These are phyloP conservation scores for Sphaerulina vaccinii DNA, from an alignment of 2,329 filamentous ascomycete species.

Conservation along the genomic window DNA sequence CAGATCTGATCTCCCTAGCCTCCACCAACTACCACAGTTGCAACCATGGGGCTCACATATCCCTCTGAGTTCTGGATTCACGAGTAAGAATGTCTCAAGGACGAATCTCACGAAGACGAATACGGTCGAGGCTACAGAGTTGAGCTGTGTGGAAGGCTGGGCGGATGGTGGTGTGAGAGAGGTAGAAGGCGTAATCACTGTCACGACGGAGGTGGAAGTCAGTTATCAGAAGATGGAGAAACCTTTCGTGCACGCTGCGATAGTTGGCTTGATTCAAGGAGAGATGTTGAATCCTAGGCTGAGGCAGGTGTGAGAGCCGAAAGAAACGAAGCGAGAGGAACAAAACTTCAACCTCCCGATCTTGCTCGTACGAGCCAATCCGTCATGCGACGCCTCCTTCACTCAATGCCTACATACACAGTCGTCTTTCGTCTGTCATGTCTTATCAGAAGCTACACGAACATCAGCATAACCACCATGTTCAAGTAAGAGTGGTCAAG, in stretches of 20 bases:
- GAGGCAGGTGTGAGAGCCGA: slow-evolving; percentile 2
- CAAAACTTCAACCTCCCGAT: too few relatives aligned
- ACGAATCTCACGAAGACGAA: slow-evolving; percentile 7
- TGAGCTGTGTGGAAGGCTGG: neutral
- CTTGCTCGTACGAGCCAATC: too few relatives aligned
- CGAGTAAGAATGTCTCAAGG: slow-evolving; percentile 17
- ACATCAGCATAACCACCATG: too few relatives aligned
- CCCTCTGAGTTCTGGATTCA: slow-evolving; percentile 5
- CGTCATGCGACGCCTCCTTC: too few relatives aligned
- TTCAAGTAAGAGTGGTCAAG: too few relatives aligned
- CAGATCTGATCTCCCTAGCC: neutral
- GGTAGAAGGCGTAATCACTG: slow-evolving; percentile 13
- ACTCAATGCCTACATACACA: too few relatives aligned
- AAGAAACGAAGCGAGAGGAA: too few relatives aligned
- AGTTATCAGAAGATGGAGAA: slow-evolving; percentile 22
- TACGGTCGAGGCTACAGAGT: neutral
- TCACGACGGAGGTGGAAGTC: slow-evolving; percentile 22
- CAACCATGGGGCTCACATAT: slow-evolving; percentile 14
- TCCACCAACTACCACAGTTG: neutral
- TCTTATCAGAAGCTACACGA: too few relatives aligned
- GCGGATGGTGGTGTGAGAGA: neutral
- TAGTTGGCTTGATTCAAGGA: slow-evolving; percentile 32
- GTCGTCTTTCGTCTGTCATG: too few relatives aligned
- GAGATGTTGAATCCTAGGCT: slow-evolving; percentile 23
- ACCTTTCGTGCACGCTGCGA: slow-evolving; percentile 32